Evolutionary conservation across 2,329 filamentous ascomycete genomes (phyloP).

Genomic region (Colletotrichum spinosum): DNA sequence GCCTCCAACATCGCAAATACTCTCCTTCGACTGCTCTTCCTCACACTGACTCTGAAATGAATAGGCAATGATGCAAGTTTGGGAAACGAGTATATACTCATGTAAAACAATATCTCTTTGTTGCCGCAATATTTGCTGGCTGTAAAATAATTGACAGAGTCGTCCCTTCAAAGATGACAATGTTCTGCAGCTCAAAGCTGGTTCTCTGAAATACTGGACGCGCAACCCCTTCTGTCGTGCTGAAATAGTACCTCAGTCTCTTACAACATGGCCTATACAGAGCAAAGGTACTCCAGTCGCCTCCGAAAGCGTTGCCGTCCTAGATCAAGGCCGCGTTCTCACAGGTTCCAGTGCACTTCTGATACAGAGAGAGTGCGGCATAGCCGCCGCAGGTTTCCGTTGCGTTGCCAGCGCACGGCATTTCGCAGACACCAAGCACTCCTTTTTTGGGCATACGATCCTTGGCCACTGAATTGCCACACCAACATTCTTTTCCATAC

Average conservation of each 20-base stretch:
- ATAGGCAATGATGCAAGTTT: constrained; percentile 33
- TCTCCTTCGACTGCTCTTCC: background rate
- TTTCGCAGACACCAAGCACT: constrained; percentile 54
- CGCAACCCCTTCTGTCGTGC: too few relatives aligned
- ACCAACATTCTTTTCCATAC: constrained; percentile 53
- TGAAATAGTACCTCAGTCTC: too few relatives aligned
- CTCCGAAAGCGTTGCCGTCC: background rate
- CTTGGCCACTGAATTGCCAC: constrained; percentile 44
- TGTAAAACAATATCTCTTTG: constrained; percentile 32
- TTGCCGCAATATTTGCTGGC: constrained; percentile 32
- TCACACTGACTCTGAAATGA: background rate
- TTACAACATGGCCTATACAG: too few relatives aligned
- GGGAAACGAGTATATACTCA: constrained; percentile 23
- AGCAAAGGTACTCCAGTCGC: too few relatives aligned
- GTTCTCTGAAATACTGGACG: too few relatives aligned
- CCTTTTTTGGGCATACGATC: constrained; percentile 48
- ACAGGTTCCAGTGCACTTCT: constrained; percentile 47
- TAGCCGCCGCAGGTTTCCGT: constrained; percentile 41
- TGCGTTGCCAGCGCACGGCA: constrained; percentile 37
- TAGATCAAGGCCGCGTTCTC: constrained; percentile 39
- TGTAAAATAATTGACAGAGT: constrained; percentile 37
- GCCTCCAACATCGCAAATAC: constrained; percentile 39
- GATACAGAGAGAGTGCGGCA: constrained; percentile 48
- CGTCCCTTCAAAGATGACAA: constrained; percentile 23
- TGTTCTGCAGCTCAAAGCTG: background rate